phyloP scores from a whole-genome alignment of 805 yeast species.

The Starmerella stigmatis region DNA sequence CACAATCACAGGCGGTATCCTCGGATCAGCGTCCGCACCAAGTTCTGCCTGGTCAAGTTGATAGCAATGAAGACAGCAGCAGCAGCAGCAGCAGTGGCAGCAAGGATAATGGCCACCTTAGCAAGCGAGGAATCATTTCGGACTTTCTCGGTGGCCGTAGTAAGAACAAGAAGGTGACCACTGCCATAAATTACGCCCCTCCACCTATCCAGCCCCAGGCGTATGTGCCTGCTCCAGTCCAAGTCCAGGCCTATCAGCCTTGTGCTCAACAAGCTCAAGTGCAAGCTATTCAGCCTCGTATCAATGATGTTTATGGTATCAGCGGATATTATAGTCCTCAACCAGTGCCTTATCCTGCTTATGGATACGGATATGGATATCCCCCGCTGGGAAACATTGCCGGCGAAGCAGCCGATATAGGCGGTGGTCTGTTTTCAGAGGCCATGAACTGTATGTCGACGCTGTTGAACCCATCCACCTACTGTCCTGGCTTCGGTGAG shows the following conservation, averaged over 20 bases:
- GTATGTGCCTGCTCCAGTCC: background rate
- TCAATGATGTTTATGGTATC: background rate
- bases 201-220: background rate
- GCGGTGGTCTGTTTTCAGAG: background rate
- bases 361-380: background rate
- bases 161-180: background rate
- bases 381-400: background rate
- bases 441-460: background rate
- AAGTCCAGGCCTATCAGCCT: background rate
- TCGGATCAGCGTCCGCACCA: no score
- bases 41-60: no score
- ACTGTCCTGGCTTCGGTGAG: background rate
- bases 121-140: background rate
- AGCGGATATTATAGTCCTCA: background rate
- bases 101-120: background rate
- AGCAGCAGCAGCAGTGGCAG: no score
- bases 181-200: conserved; percentile 1
- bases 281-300: background rate
- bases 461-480: background rate
- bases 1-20: no score
- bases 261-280: background rate
- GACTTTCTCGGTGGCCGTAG: background rate
- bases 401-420: background rate
- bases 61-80: no score
- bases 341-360: background rate